Percentiles rank a stretch among this genome's conserved stretches.
These are phyloP conservation scores for Postia placenta DNA, from an alignment of 768 basidiomycete genomes.

Conservation along the genomic window DNA sequence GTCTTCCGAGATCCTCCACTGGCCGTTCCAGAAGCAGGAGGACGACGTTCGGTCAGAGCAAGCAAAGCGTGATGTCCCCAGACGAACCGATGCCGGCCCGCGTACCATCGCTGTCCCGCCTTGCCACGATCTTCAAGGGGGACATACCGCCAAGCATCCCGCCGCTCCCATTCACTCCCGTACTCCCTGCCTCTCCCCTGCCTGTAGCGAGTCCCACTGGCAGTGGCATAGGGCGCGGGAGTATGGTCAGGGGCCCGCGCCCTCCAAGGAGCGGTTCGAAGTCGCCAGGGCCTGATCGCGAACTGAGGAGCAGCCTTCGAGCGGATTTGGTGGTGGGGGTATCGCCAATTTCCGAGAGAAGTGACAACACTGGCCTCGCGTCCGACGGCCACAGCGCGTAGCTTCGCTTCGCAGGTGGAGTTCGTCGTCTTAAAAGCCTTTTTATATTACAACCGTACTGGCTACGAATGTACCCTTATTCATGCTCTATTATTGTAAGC, in stretches of 20 bases:
- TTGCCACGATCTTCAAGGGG: background rate
- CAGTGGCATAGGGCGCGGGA: background rate
- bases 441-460: too few relatives aligned
- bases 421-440: too few relatives aligned
- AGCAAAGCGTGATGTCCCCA: background rate
- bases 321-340: too few relatives aligned
- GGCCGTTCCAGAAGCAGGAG: background rate
- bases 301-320: too few relatives aligned
- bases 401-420: too few relatives aligned
- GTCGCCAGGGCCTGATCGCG: too few relatives aligned
- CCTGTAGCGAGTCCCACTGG: background rate
- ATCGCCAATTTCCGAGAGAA: too few relatives aligned
- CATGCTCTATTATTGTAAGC: too few relatives aligned
- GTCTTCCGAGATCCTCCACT: background rate
- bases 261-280: too few relatives aligned
- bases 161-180: background rate
- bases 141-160: background rate
- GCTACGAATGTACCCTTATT: too few relatives aligned
- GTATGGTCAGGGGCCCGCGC: background rate
- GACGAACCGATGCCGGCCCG: background rate
- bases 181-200: background rate
- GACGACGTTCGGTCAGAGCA: constrained; percentile 2
- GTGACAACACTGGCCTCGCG: too few relatives aligned
- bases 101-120: background rate
- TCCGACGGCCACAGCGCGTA: too few relatives aligned